A percentile compares a stretch with the other conserved stretches of the same genome.
phyloP scores from a whole-genome alignment of 2,329 filamentous ascomycete genomes.

The Alternaria novae-zelandiae region DNA sequence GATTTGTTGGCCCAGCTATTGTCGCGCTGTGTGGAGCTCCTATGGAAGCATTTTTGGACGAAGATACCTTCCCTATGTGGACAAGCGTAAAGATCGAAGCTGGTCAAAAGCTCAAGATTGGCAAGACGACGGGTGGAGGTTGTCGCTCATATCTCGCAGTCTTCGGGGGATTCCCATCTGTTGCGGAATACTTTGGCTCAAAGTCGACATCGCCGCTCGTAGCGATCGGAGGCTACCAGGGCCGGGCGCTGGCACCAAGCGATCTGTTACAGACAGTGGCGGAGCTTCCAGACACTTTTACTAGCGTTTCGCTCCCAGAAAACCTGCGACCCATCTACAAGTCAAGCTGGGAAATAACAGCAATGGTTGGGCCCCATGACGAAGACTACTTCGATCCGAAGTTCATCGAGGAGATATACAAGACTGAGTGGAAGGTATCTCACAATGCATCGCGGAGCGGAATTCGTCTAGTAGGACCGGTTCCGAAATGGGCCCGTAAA shows the following conservation, averaged over 20 bases:
- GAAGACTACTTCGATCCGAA: conserved; percentile 59
- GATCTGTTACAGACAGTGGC: conserved; percentile 58
- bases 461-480: conserved; percentile 65
- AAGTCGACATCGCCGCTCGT: conserved; percentile 66
- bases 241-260: conserved; percentile 61
- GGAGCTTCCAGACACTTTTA: conserved; percentile 44
- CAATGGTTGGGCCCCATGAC: conserved; percentile 64
- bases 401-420: conserved; percentile 64
- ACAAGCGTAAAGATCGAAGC: conserved; percentile 57
- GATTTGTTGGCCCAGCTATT: conserved; percentile 61
- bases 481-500: conserved; percentile 63
- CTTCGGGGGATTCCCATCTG: conserved; percentile 59
- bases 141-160: conserved; percentile 66
- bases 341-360: conserved; percentile 59
- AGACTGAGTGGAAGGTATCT: conserved; percentile 64
- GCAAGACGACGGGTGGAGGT: conserved; percentile 59
- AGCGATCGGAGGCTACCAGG: conserved; percentile 66
- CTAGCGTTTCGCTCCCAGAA: conserved; percentile 50
- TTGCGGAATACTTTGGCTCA: conserved; percentile 64
- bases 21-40: conserved; percentile 64
- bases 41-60: conserved; percentile 61
- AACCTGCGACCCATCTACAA: conserved; percentile 58
- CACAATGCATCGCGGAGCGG: conserved; percentile 68
- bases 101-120: conserved; percentile 62
- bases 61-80: conserved; percentile 61